Evolutionary conservation across 2,329 filamentous ascomycete species (phyloP), one percentile per base, ranked within the genome.

Genomic region (Paraconiothyrium brasiliense): DNA sequence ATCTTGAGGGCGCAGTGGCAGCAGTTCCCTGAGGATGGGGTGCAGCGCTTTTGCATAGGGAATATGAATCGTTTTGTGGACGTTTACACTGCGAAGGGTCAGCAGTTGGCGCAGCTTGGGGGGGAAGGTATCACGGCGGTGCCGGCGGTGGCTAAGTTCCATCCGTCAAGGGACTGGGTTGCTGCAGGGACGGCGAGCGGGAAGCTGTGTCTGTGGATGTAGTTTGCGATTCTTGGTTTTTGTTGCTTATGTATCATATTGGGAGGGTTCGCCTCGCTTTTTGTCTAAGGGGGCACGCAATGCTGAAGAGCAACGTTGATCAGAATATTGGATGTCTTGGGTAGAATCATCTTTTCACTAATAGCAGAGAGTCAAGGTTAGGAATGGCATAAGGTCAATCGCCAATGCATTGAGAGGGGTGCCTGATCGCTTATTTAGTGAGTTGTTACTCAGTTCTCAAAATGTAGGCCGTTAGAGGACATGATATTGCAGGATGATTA

Each of bases 61-160:
- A 99, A 98, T 70, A 98, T 98, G 95, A 97, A 97, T 75, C 88
- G 95, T 1, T 98, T 97, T 70, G 92, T 98, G 1, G 95, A 99
- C 73, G 86, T 99, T 1, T 99, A 91, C 76, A 91, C 90, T 0
- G 85, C 89, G 0, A 87, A 91, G 52, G 95, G 95, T 0, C 90
- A 93, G 71, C 94, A 98, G 76, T 81, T 99, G 4, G 94, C 92
- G 0, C 94, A 98, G 77, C 79, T 97, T 0, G 93, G 90, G 1
- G 93, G 93, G 0, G 93, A 97, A 0, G 92, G 91, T 0, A 97
- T 99, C 69, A 97, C 93, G 0, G 95, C 95, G 7, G 95, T 99
- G 4, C 95, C 95, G 2, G 92, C 95, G 0, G 95, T 97, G 0
- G 92, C 93, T 0, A 91, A 94, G 54, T 95, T 98, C 70, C 95